A percentile compares a stretch with the other conserved stretches of the same genome.
Evolutionary conservation across 148 eudicot genomes (phyloP).

Genomic region (Cornus florida): DNA sequence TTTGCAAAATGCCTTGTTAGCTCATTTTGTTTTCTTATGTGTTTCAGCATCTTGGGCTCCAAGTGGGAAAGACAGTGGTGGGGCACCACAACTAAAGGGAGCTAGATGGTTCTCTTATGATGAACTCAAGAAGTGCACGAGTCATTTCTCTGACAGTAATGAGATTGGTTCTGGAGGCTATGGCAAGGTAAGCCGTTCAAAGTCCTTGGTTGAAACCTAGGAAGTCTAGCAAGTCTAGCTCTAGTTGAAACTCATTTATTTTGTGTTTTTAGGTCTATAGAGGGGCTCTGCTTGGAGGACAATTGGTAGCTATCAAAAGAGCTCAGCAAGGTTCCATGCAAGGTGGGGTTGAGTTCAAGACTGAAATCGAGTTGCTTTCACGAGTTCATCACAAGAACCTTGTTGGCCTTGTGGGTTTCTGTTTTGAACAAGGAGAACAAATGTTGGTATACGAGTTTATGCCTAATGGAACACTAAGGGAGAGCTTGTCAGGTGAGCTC

Average conservation of each 20-base stretch:
- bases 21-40: slow-evolving; percentile 7
- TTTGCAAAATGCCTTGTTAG: neutral
- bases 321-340: slow-evolving; percentile 86
- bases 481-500: slow-evolving; percentile 64
- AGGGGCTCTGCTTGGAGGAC: slow-evolving; percentile 72
- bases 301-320: slow-evolving; percentile 75
- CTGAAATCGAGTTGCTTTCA: slow-evolving; percentile 92
- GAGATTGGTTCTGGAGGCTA: slow-evolving; percentile 95
- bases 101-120: slow-evolving; percentile 96
- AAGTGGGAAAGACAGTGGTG: slow-evolving; percentile 78
- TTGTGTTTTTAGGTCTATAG: slow-evolving; percentile 58
- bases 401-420: slow-evolving; percentile 79
- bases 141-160: slow-evolving; percentile 66
- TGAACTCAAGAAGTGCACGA: slow-evolving; percentile 80
- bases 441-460: slow-evolving; percentile 89
- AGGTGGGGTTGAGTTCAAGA: slow-evolving; percentile 90
- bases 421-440: slow-evolving; percentile 88
- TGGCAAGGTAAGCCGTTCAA: slow-evolving; percentile 61
- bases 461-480: slow-evolving; percentile 88
- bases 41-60: slow-evolving; percentile 76
- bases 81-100: slow-evolving; percentile 88
- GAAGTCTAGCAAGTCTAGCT: neutral
- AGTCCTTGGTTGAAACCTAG: neutral
- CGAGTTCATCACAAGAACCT: slow-evolving; percentile 96
- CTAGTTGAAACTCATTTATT: neutral